Evolutionary conservation across 2,329 filamentous ascomycete species (phyloP).

Genomic region (Fusarium coffeatum): DNA sequence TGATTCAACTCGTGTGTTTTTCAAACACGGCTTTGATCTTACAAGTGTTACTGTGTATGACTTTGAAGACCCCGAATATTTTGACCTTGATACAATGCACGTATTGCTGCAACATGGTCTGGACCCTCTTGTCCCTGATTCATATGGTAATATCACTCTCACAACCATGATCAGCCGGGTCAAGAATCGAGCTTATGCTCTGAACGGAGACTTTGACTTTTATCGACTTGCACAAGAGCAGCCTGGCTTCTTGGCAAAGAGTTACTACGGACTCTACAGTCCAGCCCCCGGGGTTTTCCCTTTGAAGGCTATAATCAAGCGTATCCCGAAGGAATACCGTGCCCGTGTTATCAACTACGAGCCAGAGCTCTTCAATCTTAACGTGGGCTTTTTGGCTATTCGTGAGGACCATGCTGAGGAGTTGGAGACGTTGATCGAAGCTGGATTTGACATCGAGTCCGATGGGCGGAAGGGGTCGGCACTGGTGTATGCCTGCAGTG

Average conservation of each 20-base stretch:
- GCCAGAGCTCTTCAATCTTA: background rate
- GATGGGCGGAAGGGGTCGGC: constrained; percentile 34
- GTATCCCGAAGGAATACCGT: constrained; percentile 27
- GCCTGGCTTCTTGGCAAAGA: constrained; percentile 21
- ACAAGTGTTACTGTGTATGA: background rate
- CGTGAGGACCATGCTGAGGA: background rate
- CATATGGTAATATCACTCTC: constrained; percentile 2
- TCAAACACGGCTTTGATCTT: constrained; percentile 29
- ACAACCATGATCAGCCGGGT: constrained; percentile 2
- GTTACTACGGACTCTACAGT: background rate
- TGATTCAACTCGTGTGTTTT: constrained; percentile 8
- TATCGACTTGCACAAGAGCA: constrained; percentile 22
- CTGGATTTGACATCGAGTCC: constrained; percentile 33
- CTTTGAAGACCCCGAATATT: background rate
- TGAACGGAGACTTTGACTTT: constrained; percentile 41
- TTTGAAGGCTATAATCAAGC: constrained; percentile 31
- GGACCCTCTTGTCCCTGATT: constrained; percentile 11
- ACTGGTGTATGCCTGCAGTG: constrained; percentile 38
- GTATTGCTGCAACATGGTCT: constrained; percentile 26
- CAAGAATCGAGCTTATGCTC: background rate
- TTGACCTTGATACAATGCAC: background rate
- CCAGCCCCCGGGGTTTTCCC: background rate
- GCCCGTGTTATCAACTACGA: constrained; percentile 26
- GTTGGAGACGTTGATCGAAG: constrained; percentile 26
- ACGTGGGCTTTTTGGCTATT: constrained; percentile 18